Evolutionary conservation across 2,329 filamentous ascomycete species (phyloP), one percentile per base, ranked within the genome.

Genomic region (Trichoderma breve): DNA sequence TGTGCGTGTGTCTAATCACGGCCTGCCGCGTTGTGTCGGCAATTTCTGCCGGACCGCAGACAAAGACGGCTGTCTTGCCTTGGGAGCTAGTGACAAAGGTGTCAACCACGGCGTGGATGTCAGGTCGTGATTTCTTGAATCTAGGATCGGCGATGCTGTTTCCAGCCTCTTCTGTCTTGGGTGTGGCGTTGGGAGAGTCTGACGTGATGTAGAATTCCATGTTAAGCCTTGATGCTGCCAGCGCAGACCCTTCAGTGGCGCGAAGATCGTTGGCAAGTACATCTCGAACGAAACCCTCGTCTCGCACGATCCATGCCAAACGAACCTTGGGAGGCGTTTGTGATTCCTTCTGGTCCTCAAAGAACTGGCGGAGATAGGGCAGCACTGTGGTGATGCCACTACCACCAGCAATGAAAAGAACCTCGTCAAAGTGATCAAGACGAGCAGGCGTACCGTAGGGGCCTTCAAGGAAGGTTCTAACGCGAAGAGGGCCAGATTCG

Each of bases 401-500:
- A 12, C 81, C 81, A 11, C 81, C 81, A 3, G 79, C 79, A 60
- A 83, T 74, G 73, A 82, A 81, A 12, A 82, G 75, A 9, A 81
- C 65, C 58, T 78, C 75, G 39, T 78, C 77, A 67, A 80, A 82
- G 21, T 73, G 69, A 55, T 77, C 68, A 28, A 82, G 77, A 53
- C 78, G 75, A 12, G 78, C 79, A 58, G 78, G 77, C 2, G 70
- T 64, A 1, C 81, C 81, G 73, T 83, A 82, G 0, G 81, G 81
- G 0, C 81, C 81, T 47, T 83, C 81, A 26, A 82, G 75, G 8
- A 82, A 72, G 2, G 82, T 75, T 26, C 78, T 77, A 0, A 78
- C 73, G 6, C 65, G 72, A 0, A 74, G 73, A 26, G 74, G 74
- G 1, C 69, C 67, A 0, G 73, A 73, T 2, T 75, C 69, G 3